Base-by-base conservation (phyloP, 2,329 filamentous ascomycete genomes). In the Verticillium longisporum region DNA sequence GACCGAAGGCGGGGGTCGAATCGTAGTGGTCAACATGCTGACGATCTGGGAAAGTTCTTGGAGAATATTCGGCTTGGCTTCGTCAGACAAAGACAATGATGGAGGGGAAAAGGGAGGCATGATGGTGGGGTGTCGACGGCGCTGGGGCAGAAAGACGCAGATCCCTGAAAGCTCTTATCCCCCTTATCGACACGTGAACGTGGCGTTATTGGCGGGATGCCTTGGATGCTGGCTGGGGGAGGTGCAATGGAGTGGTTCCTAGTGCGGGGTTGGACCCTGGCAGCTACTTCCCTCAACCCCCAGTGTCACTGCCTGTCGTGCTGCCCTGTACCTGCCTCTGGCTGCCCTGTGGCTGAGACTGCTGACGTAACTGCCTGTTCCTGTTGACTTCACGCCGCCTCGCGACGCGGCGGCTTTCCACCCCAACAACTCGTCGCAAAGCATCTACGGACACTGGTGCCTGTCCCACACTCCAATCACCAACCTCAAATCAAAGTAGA, bases 1-100 rank as follows among this genome's bases (percentile, higher is more conserved):
- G 14, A 79, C 69, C 15, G 80, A 75, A 5, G 88, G 88, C 33
- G 85, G 77, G 2, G 75, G 75, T 57, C 80, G 80, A 55, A 90
- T 83, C 1, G 83, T 86, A 4, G 80, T 83, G 36, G 81, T 77
- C 56, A 81, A 69, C 77, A 79, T 79, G 32, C 63, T 62, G 61
- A 62, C 45, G 56, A 50, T 31, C n/a, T 58, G 13, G 4, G 56
- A 59, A 31, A 65, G 59, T 9, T 57, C 56, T 50, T 53, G 26
- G 3, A 60, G 34, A 37, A 59, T 57, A 55, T 63, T 62, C n/a
- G 41, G 6, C n/a, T 14, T 21, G 2, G 41, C 5, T 18, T 26
- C 13, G 41, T 21, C 18, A n/a, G 7, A 36, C 34, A 36, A 36
- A 18, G 7, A 36, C 34, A 6, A 36, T n/a, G n/a, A 50, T 21